Evolutionary conservation across 1,139 yeast genomes (phyloP).

Genomic region (Suhomyces wounanorum): DNA sequence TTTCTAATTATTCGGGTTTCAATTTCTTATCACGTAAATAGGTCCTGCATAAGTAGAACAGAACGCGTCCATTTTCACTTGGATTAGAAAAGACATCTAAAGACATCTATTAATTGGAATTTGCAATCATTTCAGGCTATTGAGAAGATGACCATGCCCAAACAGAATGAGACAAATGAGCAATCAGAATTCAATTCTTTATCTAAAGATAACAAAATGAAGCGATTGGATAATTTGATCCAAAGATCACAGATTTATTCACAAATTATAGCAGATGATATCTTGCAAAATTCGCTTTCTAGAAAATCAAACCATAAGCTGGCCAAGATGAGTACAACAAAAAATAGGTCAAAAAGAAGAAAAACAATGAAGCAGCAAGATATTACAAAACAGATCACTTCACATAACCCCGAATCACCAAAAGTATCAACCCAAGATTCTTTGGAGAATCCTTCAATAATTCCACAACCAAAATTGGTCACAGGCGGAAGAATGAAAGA

Average conservation of each 20-base stretch:
- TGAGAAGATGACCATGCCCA: background rate
- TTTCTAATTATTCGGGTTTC: background rate
- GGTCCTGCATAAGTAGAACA: background rate
- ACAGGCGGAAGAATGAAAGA: conserved; percentile 72
- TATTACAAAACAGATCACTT: conserved; percentile 28
- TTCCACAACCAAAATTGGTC: conserved; percentile 62
- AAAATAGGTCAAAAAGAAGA: conserved; percentile 18
- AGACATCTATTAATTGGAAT: background rate
- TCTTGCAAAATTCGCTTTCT: conserved; percentile 50
- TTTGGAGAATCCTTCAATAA: conserved; percentile 18
- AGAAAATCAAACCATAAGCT: conserved; percentile 20
- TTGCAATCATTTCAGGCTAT: background rate
- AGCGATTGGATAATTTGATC: conserved; percentile 68
- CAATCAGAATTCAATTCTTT: conserved; percentile 44
- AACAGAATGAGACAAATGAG: conserved; percentile 23
- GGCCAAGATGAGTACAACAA: conserved; percentile 6
- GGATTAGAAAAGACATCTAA: background rate
- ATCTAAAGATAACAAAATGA: conserved; percentile 49
- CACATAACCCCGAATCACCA: conserved; percentile 23
- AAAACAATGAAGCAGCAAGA: conserved; percentile 19
- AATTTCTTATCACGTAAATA: background rate
- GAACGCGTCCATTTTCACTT: background rate
- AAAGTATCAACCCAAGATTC: conserved; percentile 25
- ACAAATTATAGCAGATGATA: conserved; percentile 75
- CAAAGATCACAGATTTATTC: conserved; percentile 85